These are phyloP conservation scores for Pseudogymnoascus sp. DNA, from an alignment of 2,329 filamentous ascomycete genomes.

Conservation along the genomic window DNA sequence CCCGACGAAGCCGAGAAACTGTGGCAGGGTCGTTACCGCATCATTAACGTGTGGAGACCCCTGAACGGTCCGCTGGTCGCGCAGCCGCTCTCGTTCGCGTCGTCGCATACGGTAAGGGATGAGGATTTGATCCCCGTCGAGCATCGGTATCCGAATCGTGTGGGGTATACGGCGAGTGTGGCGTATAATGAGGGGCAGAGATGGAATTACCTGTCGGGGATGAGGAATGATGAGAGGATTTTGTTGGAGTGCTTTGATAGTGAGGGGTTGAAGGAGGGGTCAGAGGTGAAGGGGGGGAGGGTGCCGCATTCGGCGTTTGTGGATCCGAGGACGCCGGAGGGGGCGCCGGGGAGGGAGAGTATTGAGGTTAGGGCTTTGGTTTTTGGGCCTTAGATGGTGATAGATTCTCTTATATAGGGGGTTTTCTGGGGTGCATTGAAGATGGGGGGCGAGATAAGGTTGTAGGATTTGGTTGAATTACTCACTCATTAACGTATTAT, in stretches of 20 bases:
- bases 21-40: conserved; percentile 63
- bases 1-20: conserved; percentile 58
- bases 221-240: conserved; percentile 28
- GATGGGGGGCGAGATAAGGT: neutral
- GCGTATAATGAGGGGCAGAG: conserved; percentile 25
- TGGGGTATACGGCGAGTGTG: conserved; percentile 28
- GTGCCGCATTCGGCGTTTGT: conserved; percentile 72
- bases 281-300: conserved; percentile 45
- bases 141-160: conserved; percentile 27
- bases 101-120: conserved; percentile 22
- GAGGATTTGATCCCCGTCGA: conserved; percentile 28
- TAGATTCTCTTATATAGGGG: neutral
- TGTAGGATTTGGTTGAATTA: neutral
- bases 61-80: conserved; percentile 28
- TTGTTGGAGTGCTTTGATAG: conserved; percentile 30
- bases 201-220: conserved; percentile 29
- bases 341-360: conserved; percentile 70
- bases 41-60: conserved; percentile 74
- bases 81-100: conserved; percentile 26
- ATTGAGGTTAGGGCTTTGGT: conserved; percentile 85
- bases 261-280: conserved; percentile 39
- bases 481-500: neutral
- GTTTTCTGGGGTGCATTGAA: neutral
- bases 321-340: conserved; percentile 60
- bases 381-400: conserved; percentile 48